Percentiles rank a stretch among this genome's conserved stretches.
Evolutionary conservation across 495 filamentous ascomycete genomes (phyloP).

Genomic region (Aspergillus steynii): DNA sequence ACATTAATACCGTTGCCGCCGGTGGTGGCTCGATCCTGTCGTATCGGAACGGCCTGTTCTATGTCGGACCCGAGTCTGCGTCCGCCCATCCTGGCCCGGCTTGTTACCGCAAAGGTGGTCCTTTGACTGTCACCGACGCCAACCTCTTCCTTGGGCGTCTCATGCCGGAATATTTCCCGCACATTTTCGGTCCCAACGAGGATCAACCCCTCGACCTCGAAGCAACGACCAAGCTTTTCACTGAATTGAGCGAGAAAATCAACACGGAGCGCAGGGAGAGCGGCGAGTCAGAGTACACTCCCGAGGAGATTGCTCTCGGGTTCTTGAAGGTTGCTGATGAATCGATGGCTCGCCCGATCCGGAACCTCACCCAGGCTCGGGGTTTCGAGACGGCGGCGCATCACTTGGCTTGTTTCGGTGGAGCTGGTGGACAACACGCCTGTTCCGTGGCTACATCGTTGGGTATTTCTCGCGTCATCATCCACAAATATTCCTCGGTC

Average conservation of each 20-base stretch:
- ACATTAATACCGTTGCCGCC: slow-evolving; percentile 97
- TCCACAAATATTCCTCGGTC: slow-evolving; percentile 56
- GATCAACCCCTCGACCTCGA: slow-evolving; percentile 80
- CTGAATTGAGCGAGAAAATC: slow-evolving; percentile 75
- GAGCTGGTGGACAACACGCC: slow-evolving; percentile 57
- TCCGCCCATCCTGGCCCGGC: slow-evolving; percentile 91
- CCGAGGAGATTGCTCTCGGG: slow-evolving; percentile 82
- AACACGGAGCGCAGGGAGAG: slow-evolving; percentile 60
- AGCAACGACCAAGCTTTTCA: slow-evolving; percentile 74
- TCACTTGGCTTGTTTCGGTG: slow-evolving; percentile 55
- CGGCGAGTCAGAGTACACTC: slow-evolving; percentile 66
- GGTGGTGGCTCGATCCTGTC: slow-evolving; percentile 89
- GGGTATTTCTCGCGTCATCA: slow-evolving; percentile 53
- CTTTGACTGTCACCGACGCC: slow-evolving; percentile 90
- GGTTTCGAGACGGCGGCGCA: slow-evolving; percentile 53
- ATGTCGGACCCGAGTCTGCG: slow-evolving; percentile 94
- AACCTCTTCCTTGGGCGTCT: slow-evolving; percentile 88
- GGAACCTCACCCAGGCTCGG: slow-evolving; percentile 53
- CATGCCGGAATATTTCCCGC: slow-evolving; percentile 92
- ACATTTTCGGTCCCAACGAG: slow-evolving; percentile 93
- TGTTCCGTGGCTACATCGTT: slow-evolving; percentile 51
- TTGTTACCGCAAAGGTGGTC: slow-evolving; percentile 93
- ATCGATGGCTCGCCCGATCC: slow-evolving; percentile 55
- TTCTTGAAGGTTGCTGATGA: slow-evolving; percentile 57
- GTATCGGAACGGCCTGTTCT: slow-evolving; percentile 90